These are phyloP conservation scores for Diaporthe capsici DNA, from an alignment of 2,329 filamentous ascomycete genomes.

Conservation along the genomic window DNA sequence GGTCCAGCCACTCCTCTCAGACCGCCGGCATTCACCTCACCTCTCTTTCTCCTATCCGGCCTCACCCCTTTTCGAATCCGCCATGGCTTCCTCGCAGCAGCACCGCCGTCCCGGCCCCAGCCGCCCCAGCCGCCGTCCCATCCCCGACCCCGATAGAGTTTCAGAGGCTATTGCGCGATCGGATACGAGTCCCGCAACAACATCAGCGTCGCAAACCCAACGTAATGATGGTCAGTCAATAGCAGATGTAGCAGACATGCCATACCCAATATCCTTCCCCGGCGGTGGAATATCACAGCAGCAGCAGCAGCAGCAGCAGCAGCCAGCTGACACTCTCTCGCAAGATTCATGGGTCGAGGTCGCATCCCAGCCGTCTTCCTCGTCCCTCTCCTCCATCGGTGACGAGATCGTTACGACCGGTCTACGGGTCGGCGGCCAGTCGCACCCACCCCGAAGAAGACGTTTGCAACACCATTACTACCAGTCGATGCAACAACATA, in stretches of 20 bases:
- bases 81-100: conserved; percentile 44
- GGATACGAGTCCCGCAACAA: conserved; percentile 35
- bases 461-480: conserved; percentile 60
- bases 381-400: conserved; percentile 86
- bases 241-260: conserved; percentile 7
- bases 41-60: conserved; percentile 14
- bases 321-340: conserved; percentile 49
- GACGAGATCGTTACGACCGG: conserved; percentile 95
- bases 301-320: conserved; percentile 6
- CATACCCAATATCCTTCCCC: background rate
- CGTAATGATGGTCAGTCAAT: conserved; percentile 52
- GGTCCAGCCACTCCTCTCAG: conserved; percentile 6
- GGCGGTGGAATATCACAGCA: background rate
- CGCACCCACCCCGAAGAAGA: conserved; percentile 72
- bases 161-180: conserved; percentile 42
- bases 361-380: conserved; percentile 91
- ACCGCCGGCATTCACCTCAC: conserved; percentile 2
- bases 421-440: conserved; percentile 78
- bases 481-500: conserved; percentile 52
- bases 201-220: conserved; percentile 45
- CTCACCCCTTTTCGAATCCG: conserved; percentile 10
- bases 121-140: conserved; percentile 38
- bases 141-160: conserved; percentile 40
- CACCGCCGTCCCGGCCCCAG: conserved; percentile 43
- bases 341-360: conserved; percentile 98